A percentile compares a stretch with the other conserved stretches of the same genome.
These are phyloP conservation scores for Inonotus obliquus DNA, from an alignment of 1,284 basidiomycete species.

Conservation along the genomic window DNA sequence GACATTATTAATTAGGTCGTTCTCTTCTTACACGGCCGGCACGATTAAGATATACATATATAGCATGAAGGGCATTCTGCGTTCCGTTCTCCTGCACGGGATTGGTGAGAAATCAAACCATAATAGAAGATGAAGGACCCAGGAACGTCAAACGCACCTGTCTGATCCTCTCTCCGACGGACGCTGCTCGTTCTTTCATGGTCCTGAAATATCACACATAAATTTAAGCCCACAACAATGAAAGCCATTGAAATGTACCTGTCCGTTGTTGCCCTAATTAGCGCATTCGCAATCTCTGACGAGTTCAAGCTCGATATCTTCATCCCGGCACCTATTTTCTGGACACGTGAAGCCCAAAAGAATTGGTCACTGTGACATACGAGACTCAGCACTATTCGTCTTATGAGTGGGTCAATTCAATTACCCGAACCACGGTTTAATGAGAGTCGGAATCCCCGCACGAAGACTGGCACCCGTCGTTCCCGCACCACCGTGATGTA, in stretches of 20 bases:
- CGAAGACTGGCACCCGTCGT: conserved; percentile 65
- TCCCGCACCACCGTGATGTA: conserved; percentile 72
- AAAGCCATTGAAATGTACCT: conserved; percentile 29
- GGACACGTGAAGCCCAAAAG: conserved; percentile 69
- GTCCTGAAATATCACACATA: conserved; percentile 28
- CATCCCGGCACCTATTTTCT: conserved; percentile 52
- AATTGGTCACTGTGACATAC: conserved; percentile 48
- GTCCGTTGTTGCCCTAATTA: conserved; percentile 50
- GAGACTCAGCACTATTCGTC: background rate
- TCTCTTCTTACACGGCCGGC: conserved; percentile 26
- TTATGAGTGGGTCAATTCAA: background rate
- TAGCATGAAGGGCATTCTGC: conserved; percentile 41
- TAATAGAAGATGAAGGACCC: background rate
- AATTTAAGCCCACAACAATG: background rate
- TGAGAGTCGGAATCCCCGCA: conserved; percentile 72
- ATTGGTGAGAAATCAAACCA: background rate
- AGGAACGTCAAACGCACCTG: conserved; percentile 39
- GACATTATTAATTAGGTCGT: background rate
- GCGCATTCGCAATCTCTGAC: conserved; percentile 47
- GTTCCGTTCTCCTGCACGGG: conserved; percentile 48
- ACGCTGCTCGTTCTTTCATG: conserved; percentile 63
- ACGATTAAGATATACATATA: conserved; percentile 46
- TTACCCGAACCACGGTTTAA: conserved; percentile 63
- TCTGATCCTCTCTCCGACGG: conserved; percentile 59
- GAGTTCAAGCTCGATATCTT: conserved; percentile 45